A percentile compares a stretch with the other conserved stretches of the same genome.
phyloP scores from a whole-genome alignment of 805 yeast species.

The Cyberlindnera veronae region DNA sequence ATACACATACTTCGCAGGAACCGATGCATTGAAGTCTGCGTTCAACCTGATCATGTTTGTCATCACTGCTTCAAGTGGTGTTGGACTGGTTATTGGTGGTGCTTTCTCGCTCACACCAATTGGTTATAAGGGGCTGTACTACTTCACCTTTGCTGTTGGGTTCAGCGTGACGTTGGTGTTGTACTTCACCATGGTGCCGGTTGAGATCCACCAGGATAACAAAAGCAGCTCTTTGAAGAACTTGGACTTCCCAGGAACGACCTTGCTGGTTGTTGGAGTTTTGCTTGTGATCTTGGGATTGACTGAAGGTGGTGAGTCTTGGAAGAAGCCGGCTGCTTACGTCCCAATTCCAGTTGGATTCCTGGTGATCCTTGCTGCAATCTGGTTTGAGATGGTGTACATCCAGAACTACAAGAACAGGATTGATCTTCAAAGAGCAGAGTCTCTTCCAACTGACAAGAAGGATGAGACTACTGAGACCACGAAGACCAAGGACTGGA shows the following conservation, averaged over 20 bases:
- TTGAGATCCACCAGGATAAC: slow-evolving; percentile 3
- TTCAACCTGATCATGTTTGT: slow-evolving; percentile 28
- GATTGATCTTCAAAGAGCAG: slow-evolving; percentile 4
- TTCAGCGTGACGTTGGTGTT: slow-evolving; percentile 21
- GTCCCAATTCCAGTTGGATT: slow-evolving; percentile 40
- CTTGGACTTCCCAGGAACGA: slow-evolving; percentile 35
- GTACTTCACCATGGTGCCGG: slow-evolving; percentile 29
- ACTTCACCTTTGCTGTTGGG: slow-evolving; percentile 34
- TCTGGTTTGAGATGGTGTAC: slow-evolving; percentile 30
- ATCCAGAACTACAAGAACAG: slow-evolving; percentile 14
- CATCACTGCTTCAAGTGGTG: slow-evolving; percentile 32
- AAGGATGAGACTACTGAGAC: background rate
- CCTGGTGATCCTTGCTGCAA: slow-evolving; percentile 25
- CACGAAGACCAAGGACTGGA: slow-evolving; percentile 6
- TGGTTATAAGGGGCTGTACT: slow-evolving; percentile 39
- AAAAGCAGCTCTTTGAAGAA: slow-evolving; percentile 20
- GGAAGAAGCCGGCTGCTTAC: slow-evolving; percentile 39
- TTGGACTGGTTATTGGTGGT: slow-evolving; percentile 43
- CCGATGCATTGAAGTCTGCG: slow-evolving; percentile 24
- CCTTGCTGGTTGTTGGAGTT: slow-evolving; percentile 32
- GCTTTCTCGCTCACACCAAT: slow-evolving; percentile 36
- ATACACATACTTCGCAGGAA: slow-evolving; percentile 28
- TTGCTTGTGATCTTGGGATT: slow-evolving; percentile 40
- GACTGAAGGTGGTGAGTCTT: slow-evolving; percentile 41
- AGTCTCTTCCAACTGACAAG: background rate